Evolutionary conservation across 495 filamentous ascomycete genomes (phyloP).

Genomic region (Penicillium bialowiezense): DNA sequence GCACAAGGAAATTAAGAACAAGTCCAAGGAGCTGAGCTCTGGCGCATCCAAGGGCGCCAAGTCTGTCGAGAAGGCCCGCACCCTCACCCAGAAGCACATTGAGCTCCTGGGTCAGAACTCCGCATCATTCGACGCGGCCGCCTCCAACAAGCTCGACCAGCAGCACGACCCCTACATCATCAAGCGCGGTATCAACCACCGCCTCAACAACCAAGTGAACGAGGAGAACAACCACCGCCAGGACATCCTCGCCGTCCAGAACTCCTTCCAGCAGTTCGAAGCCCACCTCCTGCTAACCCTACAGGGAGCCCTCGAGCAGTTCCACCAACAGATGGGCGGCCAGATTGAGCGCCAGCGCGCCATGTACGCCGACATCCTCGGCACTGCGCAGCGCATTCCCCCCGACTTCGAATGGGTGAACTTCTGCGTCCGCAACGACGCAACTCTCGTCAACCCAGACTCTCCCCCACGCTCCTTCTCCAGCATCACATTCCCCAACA

Average conservation of each 20-base stretch:
- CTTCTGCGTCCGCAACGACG: conserved; percentile 66
- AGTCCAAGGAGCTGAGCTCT: conserved; percentile 78
- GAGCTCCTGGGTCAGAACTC: conserved; percentile 86
- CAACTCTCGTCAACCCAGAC: conserved; percentile 76
- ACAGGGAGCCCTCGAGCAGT: conserved; percentile 75
- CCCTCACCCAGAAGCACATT: conserved; percentile 88
- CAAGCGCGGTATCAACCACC: conserved; percentile 73
- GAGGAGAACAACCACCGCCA: conserved; percentile 94
- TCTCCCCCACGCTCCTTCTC: conserved; percentile 67
- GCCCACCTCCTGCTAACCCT: conserved; percentile 78
- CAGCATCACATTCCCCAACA: conserved; percentile 80
- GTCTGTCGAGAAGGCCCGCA: conserved; percentile 84
- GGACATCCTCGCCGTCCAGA: conserved; percentile 84
- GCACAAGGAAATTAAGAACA: conserved; percentile 94
- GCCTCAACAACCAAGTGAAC: conserved; percentile 83
- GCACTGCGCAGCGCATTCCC: conserved; percentile 72
- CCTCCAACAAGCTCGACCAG: conserved; percentile 60
- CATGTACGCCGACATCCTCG: conserved; percentile 81
- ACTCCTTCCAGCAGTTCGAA: conserved; percentile 86
- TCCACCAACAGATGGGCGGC: conserved; percentile 70
- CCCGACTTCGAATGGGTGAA: conserved; percentile 91
- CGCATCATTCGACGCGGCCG: conserved; percentile 67
- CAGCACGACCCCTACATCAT: conserved; percentile 85
- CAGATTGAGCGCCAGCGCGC: conserved; percentile 77
- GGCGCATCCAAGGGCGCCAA: conserved; percentile 88